A percentile compares a stretch with the other conserved stretches of the same genome.
These are phyloP conservation scores for Claviceps purpurea DNA, from an alignment of 2,329 filamentous ascomycete genomes.

Conservation along the genomic window DNA sequence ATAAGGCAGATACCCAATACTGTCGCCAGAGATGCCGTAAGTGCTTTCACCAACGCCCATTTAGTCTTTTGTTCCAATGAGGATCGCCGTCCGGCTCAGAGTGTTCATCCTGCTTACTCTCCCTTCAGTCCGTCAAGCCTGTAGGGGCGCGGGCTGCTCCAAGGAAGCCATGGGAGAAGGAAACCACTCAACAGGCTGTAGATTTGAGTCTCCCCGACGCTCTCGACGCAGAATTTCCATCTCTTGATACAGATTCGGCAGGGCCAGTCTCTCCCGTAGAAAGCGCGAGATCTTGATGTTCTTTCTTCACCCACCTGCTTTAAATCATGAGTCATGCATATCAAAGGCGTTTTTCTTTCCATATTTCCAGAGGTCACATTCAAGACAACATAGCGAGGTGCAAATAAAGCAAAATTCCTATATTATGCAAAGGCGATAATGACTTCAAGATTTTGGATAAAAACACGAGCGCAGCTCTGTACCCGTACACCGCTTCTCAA, in stretches of 20 bases:
- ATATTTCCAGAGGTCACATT: neutral
- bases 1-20: slow-evolving; percentile 79
- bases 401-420: slow-evolving; percentile 9
- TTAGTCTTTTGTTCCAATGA: neutral
- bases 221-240: slow-evolving; percentile 23
- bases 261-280: neutral
- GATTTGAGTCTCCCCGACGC: slow-evolving; percentile 12
- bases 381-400: neutral
- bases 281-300: neutral
- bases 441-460: slow-evolving; percentile 7
- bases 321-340: neutral
- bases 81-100: neutral
- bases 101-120: neutral
- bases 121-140: slow-evolving; percentile 30
- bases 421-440: slow-evolving; percentile 10
- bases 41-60: slow-evolving; percentile 9
- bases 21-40: slow-evolving; percentile 56
- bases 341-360: neutral
- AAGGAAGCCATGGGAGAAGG: slow-evolving; percentile 68
- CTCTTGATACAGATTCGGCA: slow-evolving; percentile 16
- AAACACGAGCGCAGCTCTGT: neutral
- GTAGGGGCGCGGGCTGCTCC: slow-evolving; percentile 34
- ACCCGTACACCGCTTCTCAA: neutral
- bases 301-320: neutral
- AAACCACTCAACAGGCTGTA: slow-evolving; percentile 13